Conservation (phyloP, 352 stramenopile genomes). For the Lagenidium giganteum region DNA sequence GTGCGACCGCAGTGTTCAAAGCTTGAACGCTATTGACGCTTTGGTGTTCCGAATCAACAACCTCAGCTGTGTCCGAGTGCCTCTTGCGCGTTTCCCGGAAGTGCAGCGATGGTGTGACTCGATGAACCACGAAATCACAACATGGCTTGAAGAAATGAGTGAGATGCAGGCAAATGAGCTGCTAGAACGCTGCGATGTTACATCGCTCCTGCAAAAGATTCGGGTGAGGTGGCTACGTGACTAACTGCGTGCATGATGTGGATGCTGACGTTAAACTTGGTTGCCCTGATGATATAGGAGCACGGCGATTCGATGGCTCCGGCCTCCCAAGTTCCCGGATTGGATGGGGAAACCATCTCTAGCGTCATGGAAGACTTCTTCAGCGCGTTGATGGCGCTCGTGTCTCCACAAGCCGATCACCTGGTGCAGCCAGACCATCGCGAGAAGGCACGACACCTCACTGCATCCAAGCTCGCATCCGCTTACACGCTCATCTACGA, state of each 20-base stretch:
- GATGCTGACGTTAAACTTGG: too few species aligned
- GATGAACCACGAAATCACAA: slow-evolving; percentile 27
- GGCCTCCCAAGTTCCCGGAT: slow-evolving; percentile 10
- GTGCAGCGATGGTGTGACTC: slow-evolving; percentile 27
- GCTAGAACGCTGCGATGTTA: slow-evolving; percentile 37
- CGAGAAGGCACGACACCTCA: slow-evolving; percentile 33
- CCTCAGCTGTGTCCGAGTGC: slow-evolving; percentile 52
- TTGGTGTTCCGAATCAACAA: slow-evolving; percentile 74
- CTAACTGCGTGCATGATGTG: too few species aligned
- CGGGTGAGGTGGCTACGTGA: slow-evolving; percentile 25
- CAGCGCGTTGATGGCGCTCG: slow-evolving; percentile 32
- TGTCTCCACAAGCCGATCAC: slow-evolving; percentile 48
- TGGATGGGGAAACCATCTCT: slow-evolving; percentile 43
- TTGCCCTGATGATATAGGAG: too few species aligned
- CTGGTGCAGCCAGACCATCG: slow-evolving; percentile 41
- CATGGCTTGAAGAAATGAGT: slow-evolving; percentile 35
- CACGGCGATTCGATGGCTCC: too few species aligned
- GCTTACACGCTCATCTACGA: slow-evolving; percentile 52
- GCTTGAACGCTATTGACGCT: slow-evolving; percentile 35
- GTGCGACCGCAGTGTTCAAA: slow-evolving; percentile 36
- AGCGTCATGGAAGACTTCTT: slow-evolving; percentile 54
- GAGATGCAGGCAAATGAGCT: slow-evolving; percentile 37
- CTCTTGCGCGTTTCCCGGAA: slow-evolving; percentile 36
- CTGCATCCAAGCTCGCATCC: slow-evolving; percentile 26
- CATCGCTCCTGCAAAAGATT: slow-evolving; percentile 32